Evolutionary conservation across 225 moss, liverwort and hornwort species (phyloP).

Genomic region (Lunularia cruciata): DNA sequence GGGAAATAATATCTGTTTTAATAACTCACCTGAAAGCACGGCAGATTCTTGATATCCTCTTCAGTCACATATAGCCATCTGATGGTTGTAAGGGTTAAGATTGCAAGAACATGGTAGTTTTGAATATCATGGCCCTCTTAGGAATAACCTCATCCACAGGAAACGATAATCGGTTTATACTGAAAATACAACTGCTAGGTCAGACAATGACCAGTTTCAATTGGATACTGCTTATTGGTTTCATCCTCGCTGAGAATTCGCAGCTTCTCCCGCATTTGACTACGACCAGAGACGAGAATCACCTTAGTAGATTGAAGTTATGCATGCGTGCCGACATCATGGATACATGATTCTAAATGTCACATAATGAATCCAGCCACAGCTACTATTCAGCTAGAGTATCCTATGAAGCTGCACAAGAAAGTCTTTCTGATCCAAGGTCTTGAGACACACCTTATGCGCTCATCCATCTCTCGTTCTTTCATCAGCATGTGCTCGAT

Average conservation of each 20-base stretch:
- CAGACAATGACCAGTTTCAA: background rate
- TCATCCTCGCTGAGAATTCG: constrained; percentile 67
- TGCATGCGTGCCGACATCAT: background rate
- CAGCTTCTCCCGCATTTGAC: constrained; percentile 71
- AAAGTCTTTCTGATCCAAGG: background rate
- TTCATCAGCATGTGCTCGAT: constrained; percentile 61
- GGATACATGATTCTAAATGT: background rate
- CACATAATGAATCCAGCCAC: too few species aligned
- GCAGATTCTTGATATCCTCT: constrained; percentile 74
- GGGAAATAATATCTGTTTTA: too few species aligned
- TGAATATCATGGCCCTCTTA: too few species aligned
- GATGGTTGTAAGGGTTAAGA: constrained; percentile 19
- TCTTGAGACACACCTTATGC: constrained; percentile 46
- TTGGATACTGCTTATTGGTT: constrained; percentile 65
- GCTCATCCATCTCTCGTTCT: constrained; percentile 68
- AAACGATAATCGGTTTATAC: background rate
- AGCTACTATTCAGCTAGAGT: too few species aligned
- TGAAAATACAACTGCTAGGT: background rate
- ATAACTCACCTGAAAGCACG: constrained; percentile 69
- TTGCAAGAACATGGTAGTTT: background rate
- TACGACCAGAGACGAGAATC: constrained; percentile 18
- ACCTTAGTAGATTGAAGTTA: too few species aligned
- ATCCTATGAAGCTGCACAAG: too few species aligned
- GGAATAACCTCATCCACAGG: too few species aligned
- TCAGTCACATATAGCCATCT: constrained; percentile 89